phyloP scores from a whole-genome alignment of 208 protist genomes.

The Phytomonas serpens region DNA sequence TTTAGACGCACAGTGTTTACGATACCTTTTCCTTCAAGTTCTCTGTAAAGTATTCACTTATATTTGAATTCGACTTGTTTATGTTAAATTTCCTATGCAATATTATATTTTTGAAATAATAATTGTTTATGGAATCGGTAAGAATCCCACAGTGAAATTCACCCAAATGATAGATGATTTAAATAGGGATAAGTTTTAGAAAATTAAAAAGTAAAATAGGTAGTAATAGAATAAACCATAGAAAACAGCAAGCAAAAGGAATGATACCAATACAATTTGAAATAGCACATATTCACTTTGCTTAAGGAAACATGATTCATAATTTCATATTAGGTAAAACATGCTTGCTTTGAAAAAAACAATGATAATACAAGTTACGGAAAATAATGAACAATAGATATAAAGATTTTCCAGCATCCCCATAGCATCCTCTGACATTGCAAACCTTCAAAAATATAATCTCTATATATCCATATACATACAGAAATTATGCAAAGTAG shows the following conservation, averaged over 20 bases:
- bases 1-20: background rate
- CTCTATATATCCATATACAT: too few species aligned
- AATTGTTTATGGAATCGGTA: conserved; percentile 6
- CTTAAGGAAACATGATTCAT: background rate
- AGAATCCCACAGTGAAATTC: background rate
- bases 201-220: conserved; percentile 1
- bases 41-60: background rate
- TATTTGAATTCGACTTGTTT: background rate
- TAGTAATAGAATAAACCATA: conserved; percentile 5
- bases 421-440: too few species aligned
- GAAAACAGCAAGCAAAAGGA: conserved; percentile 12
- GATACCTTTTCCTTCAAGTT: conserved; percentile 2
- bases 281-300: background rate
- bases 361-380: background rate
- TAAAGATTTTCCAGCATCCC: too few species aligned
- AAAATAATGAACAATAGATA: background rate
- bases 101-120: conserved; percentile 8
- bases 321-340: background rate
- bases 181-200: conserved; percentile 8
- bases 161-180: conserved; percentile 3
- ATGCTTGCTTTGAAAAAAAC: conserved; percentile 4
- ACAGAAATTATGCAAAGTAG: background rate
- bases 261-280: background rate
- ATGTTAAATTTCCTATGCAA: background rate
- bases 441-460: too few species aligned